Evolutionary conservation across 352 stramenopile genomes (phyloP).

Genomic region (Peronosclerospora sorghi): DNA sequence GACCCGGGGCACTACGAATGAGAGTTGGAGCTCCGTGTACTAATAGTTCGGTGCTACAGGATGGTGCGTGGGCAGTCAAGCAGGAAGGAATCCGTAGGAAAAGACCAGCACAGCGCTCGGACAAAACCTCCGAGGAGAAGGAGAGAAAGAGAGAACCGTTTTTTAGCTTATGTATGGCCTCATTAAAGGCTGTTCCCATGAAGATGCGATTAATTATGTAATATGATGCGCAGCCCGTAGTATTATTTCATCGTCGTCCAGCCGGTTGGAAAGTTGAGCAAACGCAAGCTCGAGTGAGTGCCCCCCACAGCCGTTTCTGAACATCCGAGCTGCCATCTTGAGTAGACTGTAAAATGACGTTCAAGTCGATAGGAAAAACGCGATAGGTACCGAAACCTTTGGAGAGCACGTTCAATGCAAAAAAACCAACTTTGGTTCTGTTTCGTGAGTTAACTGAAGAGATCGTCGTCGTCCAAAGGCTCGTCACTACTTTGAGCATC

Average conservation of each 20-base stretch:
- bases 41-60: constrained; percentile 28
- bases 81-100: constrained; percentile 4
- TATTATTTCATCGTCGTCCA: constrained; percentile 16
- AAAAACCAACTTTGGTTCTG: too few species aligned
- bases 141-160: constrained; percentile 19
- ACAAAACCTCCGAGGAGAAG: constrained; percentile 21
- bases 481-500: too few species aligned
- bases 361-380: too few species aligned
- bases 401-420: too few species aligned
- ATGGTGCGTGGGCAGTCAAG: constrained; percentile 27
- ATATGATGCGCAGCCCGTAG: constrained; percentile 26
- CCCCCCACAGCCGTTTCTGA: too few species aligned
- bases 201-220: constrained; percentile 35
- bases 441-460: too few species aligned
- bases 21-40: constrained; percentile 26
- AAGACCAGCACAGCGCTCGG: constrained; percentile 6
- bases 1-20: constrained; percentile 16
- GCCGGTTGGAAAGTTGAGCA: not conserved
- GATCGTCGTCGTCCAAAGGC: too few species aligned
- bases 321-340: too few species aligned
- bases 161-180: constrained; percentile 16
- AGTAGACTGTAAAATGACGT: too few species aligned
- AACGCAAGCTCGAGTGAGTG: too few species aligned
- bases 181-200: constrained; percentile 7
- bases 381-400: too few species aligned